phyloP scores from a whole-genome alignment of 306 rosid species.

The Inga oerstediana region DNA sequence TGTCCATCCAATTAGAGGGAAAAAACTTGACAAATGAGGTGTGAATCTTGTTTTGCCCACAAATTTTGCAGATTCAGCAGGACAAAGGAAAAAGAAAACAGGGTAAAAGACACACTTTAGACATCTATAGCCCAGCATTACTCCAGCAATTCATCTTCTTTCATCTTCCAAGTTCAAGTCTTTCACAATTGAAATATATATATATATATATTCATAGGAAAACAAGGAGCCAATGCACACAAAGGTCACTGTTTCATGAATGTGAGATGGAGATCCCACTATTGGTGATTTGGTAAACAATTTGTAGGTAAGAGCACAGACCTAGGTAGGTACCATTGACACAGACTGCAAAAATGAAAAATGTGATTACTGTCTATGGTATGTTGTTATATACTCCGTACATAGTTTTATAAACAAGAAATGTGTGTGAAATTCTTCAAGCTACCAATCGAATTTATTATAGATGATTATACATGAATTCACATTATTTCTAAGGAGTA shows the following conservation, averaged over 20 bases:
- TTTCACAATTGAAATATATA: neutral
- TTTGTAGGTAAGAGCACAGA: neutral
- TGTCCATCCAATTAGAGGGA: neutral
- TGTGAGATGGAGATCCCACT: neutral
- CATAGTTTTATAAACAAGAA: neutral
- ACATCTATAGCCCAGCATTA: neutral
- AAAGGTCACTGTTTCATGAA: neutral
- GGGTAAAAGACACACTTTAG: neutral
- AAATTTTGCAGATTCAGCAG: neutral
- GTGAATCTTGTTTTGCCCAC: neutral
- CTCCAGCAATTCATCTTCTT: neutral
- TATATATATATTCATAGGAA: neutral
- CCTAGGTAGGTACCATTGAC: neutral
- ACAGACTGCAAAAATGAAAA: neutral
- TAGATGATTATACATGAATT: neutral
- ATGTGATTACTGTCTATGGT: neutral
- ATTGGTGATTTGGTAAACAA: neutral
- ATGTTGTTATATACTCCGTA: too few species aligned
- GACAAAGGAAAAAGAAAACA: neutral
- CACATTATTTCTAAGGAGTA: neutral
- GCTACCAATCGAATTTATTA: neutral
- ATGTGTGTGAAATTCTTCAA: neutral
- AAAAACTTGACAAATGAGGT: neutral
- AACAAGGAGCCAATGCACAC: neutral
- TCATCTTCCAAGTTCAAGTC: neutral